Percentiles rank a stretch among this genome's conserved stretches.
These are phyloP conservation scores for Gastrolobium bilobum DNA, from an alignment of 306 rosid genomes.

Conservation along the genomic window DNA sequence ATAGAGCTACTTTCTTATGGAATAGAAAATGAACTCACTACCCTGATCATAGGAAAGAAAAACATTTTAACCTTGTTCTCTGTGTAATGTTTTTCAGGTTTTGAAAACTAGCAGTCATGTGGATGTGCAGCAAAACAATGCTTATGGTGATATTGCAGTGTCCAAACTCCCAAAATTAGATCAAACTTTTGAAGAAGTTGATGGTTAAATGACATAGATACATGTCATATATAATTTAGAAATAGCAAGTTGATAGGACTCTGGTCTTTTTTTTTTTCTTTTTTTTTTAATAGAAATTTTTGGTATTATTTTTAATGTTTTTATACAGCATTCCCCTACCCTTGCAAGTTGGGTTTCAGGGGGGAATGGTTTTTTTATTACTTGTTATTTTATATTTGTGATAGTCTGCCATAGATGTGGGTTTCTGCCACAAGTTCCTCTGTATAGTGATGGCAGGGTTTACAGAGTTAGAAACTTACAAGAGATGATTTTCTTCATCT, in stretches of 20 bases:
- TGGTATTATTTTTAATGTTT: not conserved
- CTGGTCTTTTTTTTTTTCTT: not conserved
- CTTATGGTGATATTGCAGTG: constrained; percentile 69
- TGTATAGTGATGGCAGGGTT: constrained; percentile 45
- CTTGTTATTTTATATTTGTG: not conserved
- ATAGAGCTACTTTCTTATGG: not conserved
- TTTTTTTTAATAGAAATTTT: not conserved
- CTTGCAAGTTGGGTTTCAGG: too few relatives aligned
- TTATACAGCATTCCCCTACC: constrained; percentile 16
- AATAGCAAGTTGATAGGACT: constrained; percentile 41
- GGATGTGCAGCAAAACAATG: constrained; percentile 70
- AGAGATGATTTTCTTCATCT: not conserved
- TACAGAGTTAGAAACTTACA: constrained; percentile 18
- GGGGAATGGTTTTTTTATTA: not conserved
- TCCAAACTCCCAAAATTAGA: constrained; percentile 62
- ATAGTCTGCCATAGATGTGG: constrained; percentile 37
- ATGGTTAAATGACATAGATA: constrained; percentile 10
- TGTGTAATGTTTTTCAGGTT: constrained; percentile 65
- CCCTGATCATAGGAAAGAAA: constrained; percentile 18
- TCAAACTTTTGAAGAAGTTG: constrained; percentile 52
- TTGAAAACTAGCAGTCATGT: constrained; percentile 69
- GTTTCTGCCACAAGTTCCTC: constrained; percentile 35
- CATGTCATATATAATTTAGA: constrained; percentile 5
- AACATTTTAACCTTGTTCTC: constrained; percentile 24
- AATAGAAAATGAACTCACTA: not conserved